A percentile compares a stretch with the other conserved stretches of the same genome.
Conservation (phyloP, 2,329 filamentous ascomycete genomes). For the Metarhizium album region DNA sequence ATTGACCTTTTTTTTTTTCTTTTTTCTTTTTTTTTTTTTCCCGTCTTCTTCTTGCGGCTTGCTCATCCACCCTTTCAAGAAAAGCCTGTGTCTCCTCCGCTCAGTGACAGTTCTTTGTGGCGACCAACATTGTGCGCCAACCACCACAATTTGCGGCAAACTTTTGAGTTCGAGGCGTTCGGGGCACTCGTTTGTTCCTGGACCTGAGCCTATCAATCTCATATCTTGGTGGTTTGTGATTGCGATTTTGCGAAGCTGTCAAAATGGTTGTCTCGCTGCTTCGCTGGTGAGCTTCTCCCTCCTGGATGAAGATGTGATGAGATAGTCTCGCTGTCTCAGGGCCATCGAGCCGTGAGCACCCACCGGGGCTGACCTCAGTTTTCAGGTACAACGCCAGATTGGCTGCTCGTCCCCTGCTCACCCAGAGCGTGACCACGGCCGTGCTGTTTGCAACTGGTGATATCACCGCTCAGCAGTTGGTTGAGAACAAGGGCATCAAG, state of each 20-base stretch:
- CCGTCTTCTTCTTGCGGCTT: no score
- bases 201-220: neutral
- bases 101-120: neutral
- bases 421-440: conserved; percentile 81
- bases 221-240: neutral
- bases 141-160: neutral
- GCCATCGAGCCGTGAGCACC: neutral
- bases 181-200: neutral
- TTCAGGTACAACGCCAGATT: conserved; percentile 80
- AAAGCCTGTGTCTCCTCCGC: neutral
- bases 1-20: no score
- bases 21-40: no score
- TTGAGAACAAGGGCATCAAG: conserved; percentile 68
- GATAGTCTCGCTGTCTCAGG: neutral
- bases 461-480: conserved; percentile 77
- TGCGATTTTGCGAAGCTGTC: neutral
- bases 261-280: conserved; percentile 15
- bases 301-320: conserved; percentile 4
- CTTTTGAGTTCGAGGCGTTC: conserved; percentile 1
- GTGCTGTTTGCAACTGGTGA: conserved; percentile 91
- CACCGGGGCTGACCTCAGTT: neutral
- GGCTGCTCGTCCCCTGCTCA: conserved; percentile 72
- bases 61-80: neutral
- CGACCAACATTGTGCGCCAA: neutral
- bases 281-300: conserved; percentile 17